These are phyloP conservation scores for Bassia scoparia DNA, from an alignment of 148 eudicot species.

Conservation along the genomic window DNA sequence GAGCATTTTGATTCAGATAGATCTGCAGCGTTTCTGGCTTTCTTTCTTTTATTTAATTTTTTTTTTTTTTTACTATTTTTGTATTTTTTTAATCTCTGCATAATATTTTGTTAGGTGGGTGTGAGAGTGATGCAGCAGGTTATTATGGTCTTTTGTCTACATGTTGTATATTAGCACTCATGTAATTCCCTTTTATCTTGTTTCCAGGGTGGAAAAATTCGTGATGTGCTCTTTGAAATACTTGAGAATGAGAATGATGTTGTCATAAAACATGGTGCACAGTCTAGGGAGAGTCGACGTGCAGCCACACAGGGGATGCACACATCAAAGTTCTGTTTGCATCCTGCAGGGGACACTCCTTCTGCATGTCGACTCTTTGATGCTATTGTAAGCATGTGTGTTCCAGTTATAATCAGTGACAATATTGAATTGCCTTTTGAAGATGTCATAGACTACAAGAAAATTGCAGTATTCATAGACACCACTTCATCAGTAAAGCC, in stretches of 20 bases:
- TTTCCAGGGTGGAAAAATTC: constrained; percentile 91
- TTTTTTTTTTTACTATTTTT: too few species aligned
- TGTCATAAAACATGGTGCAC: constrained; percentile 87
- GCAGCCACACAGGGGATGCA: constrained; percentile 96
- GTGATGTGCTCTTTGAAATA: constrained; percentile 82
- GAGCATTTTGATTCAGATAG: neutral
- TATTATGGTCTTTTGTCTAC: neutral
- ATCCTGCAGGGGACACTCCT: constrained; percentile 99
- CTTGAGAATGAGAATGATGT: constrained; percentile 83
- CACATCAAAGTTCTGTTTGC: constrained; percentile 89
- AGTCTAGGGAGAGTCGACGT: constrained; percentile 94
- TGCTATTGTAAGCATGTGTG: constrained; percentile 94
- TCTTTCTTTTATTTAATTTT: too few species aligned
- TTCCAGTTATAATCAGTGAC: constrained; percentile 90
- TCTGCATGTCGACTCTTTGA: constrained; percentile 98
- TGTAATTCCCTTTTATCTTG: constrained; percentile 9
- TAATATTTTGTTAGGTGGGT: neutral
- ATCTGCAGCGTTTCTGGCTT: neutral
- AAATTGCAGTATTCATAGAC: constrained; percentile 83
- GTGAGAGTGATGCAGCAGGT: neutral
- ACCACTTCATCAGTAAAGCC: constrained; percentile 64
- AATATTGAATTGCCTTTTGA: constrained; percentile 93
- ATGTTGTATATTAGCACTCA: constrained; percentile 11
- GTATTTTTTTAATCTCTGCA: too few species aligned
- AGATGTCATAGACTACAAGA: constrained; percentile 85